Evolutionary conservation across 2,329 filamentous ascomycete genomes (phyloP).

Genomic region (Graphilbum ipis-grandicollis): DNA sequence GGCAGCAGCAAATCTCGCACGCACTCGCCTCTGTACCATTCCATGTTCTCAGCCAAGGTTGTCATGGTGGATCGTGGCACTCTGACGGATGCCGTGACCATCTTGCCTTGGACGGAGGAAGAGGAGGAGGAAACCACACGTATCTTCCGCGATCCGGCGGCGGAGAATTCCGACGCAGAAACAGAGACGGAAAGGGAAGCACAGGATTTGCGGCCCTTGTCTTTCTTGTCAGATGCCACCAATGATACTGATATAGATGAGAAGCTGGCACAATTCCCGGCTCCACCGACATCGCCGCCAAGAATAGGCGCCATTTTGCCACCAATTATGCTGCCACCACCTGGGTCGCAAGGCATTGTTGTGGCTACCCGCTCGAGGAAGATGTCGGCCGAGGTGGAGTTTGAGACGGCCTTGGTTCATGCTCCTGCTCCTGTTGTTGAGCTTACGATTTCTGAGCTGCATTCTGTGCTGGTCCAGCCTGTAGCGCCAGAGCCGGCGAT

Average conservation of each 20-base stretch:
- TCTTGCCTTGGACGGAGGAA: conserved; percentile 10
- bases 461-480: conserved; percentile 5
- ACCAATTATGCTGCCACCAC: conserved; percentile 13
- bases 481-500: background rate
- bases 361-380: background rate
- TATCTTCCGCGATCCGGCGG: too few relatives aligned
- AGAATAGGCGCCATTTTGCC: conserved; percentile 9
- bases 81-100: conserved; percentile 41
- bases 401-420: too few relatives aligned
- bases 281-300: conserved; percentile 27
- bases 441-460: conserved; percentile 5
- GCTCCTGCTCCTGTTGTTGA: too few relatives aligned
- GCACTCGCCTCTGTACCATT: conserved; percentile 26
- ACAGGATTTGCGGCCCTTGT: conserved; percentile 4
- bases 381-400: too few relatives aligned
- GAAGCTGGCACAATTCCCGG: conserved; percentile 35
- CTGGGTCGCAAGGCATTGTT: conserved; percentile 11
- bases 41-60: conserved; percentile 31
- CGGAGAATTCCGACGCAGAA: too few relatives aligned
- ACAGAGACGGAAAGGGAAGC: background rate
- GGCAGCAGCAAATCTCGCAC: conserved; percentile 10
- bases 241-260: conserved; percentile 28
- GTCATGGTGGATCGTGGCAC: conserved; percentile 42
- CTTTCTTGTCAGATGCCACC: conserved; percentile 4
- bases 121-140: too few relatives aligned